Conservation (phyloP, 2,329 filamentous ascomycete genomes). For the Colletotrichum orbiculare region DNA sequence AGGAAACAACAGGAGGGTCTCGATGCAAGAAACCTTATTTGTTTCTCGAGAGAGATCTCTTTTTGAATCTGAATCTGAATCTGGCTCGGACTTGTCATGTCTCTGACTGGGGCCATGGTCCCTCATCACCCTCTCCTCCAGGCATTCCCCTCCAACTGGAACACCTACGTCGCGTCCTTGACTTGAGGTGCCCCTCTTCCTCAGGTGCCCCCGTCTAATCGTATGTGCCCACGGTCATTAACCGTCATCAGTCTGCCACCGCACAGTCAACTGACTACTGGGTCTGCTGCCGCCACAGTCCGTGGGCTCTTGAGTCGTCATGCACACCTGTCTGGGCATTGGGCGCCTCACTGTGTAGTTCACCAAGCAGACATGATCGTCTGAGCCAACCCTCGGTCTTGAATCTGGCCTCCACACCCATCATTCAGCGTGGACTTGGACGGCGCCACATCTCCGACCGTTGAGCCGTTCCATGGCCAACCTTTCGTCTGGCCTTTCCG, state of each 20-base stretch:
- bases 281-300: background rate
- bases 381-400: constrained; percentile 21
- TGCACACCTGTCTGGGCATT: background rate
- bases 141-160: constrained; percentile 23
- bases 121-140: background rate
- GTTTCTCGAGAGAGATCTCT: constrained; percentile 30
- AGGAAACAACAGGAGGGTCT: constrained; percentile 33
- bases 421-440: background rate
- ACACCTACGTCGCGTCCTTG: background rate
- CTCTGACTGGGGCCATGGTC: constrained; percentile 13
- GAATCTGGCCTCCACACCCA: constrained; percentile 19
- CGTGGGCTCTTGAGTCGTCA: constrained; percentile 15
- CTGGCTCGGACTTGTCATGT: constrained; percentile 18
- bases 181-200: background rate
- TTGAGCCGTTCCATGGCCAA: background rate
- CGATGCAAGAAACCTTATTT: constrained; percentile 37
- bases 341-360: background rate
- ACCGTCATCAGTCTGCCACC: background rate
- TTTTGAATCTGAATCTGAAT: constrained; percentile 30
- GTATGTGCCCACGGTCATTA: constrained; percentile 11
- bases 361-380: constrained; percentile 4
- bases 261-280: constrained; percentile 3
- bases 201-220: constrained; percentile 22
- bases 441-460: no score
- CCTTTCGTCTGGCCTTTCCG: constrained; percentile 32